Evolutionary conservation across 176 grass and related monocot species (phyloP), one percentile per base, ranked within the genome.

Genomic region (Pontederia paniculata): DNA sequence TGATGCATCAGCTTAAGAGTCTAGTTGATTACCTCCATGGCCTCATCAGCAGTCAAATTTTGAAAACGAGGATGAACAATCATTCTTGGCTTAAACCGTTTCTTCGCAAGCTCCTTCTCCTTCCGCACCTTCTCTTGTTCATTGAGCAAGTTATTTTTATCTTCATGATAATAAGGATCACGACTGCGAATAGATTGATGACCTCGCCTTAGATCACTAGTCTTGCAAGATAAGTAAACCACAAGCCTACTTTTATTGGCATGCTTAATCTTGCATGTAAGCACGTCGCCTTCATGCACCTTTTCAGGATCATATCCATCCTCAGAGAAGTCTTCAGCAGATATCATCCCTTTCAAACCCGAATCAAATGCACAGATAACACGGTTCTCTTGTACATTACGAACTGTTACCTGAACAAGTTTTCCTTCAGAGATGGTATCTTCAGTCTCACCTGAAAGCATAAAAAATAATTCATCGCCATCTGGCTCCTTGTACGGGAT

Each of bases 41-140:
- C 87, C 80, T 98, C 87, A 72, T 98, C 94, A 48, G 78, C 83
- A 45, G 94, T 88, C 62, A 91, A 63, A 60, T 98, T 93, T 66
- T 93, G 87, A 60, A 98, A 98, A 67, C 82, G 77, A 56, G 94
- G 83, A 80, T 98, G 94, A 77, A 98, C 83, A 66, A 98, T 98
- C 87, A 98, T 93, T 51, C 94, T 77, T 41, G 83, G 87, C 70
- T 81, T 98, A 54, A 82, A 91, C 91, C 82, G 87, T 52, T 88
- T 98, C 75, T 84, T 88, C 37, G 77, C 83, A 54, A 81, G 67
- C 69, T 91, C 83, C 72, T 88, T 98, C 49, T 81, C 65, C 78
- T 88, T 88, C 9, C 76, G 74, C 25, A n/a, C 55, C 70, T 89
- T 96, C 45, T 98, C 87, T 71, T 70, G n/a, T 47, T 77, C 66